Evolutionary conservation across 1,284 basidiomycete species (phyloP), one percentile per base, ranked within the genome.

Genomic region (Apiotrichum akiyoshidainum): DNA sequence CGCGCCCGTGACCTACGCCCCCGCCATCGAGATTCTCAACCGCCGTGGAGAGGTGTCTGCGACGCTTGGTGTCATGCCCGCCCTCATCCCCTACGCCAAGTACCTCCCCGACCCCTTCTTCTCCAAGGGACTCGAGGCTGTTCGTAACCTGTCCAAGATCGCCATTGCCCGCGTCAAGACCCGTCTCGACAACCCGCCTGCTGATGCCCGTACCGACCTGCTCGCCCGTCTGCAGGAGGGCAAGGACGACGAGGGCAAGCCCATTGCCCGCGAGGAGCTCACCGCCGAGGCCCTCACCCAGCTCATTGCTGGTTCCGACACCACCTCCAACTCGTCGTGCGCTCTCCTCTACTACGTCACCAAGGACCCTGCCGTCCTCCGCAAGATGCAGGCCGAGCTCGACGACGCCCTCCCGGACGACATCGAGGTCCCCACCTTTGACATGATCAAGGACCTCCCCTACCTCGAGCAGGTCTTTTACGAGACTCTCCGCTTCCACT

Each of bases 231-330:
- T 95, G 16, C 87, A 90, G 72, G 79, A 83, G 51, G 89, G 86
- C 33, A 84, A 84, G 66, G 92, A 94, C 71, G 85, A 86, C 54
- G 82, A 86, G 22, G 91, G 91, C 16, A 84, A 85, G 69, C 58
- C 62, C 34, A 60, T 63, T 34, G 53, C 41, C 46, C 62, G 58
- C 58, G 58, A 63, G 62, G 91, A 94, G 72, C 79, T 94, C 61
- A 94, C 90, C 2, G 90, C 90, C 1, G 91, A 94, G 77, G 90
- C 88, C 21, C 78, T 90, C 44, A 92, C 90, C 2, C 86, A 92
- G 64, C 82, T 93, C 21, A 91, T 93, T 65, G 91, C 90, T 34
- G 89, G 88, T 4, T 63, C 62, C 5, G 62, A 63, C 62, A 63
- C 62, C 3, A 63, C 88, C 1, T 90, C 89, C 53, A 91, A 90